A percentile compares a stretch with the other conserved stretches of the same genome.
Conservation (phyloP, 257 asterid species). For the Nicotiana attenuata region DNA sequence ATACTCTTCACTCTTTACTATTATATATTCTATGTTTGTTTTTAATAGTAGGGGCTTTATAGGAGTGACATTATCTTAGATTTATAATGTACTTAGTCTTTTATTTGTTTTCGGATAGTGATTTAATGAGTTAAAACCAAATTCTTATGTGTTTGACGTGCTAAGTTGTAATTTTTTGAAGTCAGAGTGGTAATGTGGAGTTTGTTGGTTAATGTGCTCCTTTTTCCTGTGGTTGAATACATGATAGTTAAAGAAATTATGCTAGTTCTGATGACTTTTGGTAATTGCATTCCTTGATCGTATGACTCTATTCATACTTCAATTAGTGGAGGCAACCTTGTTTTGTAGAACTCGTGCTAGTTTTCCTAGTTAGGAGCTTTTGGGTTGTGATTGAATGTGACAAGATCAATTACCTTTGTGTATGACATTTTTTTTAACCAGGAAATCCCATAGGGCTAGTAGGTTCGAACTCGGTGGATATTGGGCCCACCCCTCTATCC, state of each 20-base stretch:
- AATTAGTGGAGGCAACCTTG: background rate
- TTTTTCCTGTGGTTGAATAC: background rate
- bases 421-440: background rate
- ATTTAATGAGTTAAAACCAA: background rate
- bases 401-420: background rate
- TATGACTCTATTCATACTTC: background rate
- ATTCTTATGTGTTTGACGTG: background rate
- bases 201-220: background rate
- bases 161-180: background rate
- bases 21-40: background rate
- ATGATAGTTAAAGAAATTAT: background rate
- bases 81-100: background rate
- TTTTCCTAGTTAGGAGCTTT: background rate
- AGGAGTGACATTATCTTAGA: background rate
- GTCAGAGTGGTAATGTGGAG: background rate
- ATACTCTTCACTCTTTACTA: background rate
- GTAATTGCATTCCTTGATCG: background rate
- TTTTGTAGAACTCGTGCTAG: background rate
- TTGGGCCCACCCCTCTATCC: background rate
- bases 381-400: background rate
- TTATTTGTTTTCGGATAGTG: background rate
- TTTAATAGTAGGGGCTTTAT: background rate
- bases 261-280: background rate
- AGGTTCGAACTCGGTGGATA: background rate
- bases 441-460: background rate